Evolutionary conservation across 2,329 filamentous ascomycete species (phyloP).

Genomic region (Fusarium sp.): DNA sequence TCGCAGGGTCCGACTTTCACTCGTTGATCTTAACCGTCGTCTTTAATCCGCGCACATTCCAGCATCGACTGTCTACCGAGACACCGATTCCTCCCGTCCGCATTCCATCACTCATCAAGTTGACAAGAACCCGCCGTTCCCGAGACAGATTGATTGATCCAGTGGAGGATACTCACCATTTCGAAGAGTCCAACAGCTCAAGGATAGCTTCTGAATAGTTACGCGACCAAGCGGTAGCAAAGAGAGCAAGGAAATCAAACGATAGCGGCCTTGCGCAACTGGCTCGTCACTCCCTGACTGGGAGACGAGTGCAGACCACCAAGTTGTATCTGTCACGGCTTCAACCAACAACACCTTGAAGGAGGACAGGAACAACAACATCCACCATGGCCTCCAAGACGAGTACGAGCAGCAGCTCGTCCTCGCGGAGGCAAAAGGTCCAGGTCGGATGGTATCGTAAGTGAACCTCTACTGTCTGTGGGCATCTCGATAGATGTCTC

Average conservation of each 20-base stretch:
- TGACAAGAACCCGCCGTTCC: conserved; percentile 19
- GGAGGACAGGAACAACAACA: conserved; percentile 35
- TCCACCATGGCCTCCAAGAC: conserved; percentile 45
- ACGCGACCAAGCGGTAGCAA: conserved; percentile 20
- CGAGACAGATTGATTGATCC: conserved; percentile 38
- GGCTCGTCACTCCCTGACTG: conserved; percentile 42
- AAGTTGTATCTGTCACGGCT: conserved; percentile 30
- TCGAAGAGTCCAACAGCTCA: conserved; percentile 2
- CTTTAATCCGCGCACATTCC: conserved; percentile 40
- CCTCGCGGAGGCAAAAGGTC: conserved; percentile 53
- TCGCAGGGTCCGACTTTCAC: conserved; percentile 45
- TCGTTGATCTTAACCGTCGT: conserved; percentile 44
- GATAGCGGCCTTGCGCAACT: conserved; percentile 27
- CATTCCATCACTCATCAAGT: conserved; percentile 40
- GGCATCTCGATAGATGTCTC: conserved; percentile 32
- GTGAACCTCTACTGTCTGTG: conserved; percentile 43
- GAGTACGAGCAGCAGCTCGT: conserved; percentile 44
- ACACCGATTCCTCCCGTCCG: conserved; percentile 30
- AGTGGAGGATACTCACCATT: conserved; percentile 19
- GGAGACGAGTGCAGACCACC: conserved; percentile 44
- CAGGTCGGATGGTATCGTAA: conserved; percentile 64
- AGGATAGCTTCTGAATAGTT: conserved; percentile 9
- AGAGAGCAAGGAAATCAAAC: conserved; percentile 32
- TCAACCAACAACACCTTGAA: conserved; percentile 21
- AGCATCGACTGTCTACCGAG: conserved; percentile 33